Conservation (phyloP, 176 grass and related monocot genomes). For the Carex pumila region DNA sequence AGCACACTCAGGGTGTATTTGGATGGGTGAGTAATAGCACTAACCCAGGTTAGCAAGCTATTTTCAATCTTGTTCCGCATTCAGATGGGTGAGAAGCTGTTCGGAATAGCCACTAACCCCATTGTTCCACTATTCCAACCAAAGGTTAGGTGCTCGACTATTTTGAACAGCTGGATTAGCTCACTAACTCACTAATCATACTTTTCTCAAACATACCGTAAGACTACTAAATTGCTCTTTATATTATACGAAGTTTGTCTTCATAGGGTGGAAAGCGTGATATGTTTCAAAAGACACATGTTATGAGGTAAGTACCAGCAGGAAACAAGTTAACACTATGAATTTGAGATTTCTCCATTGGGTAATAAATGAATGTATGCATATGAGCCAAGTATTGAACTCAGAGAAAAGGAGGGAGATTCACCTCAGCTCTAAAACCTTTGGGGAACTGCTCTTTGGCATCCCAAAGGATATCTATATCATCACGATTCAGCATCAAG, state of each 20-base stretch:
- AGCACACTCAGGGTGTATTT: no score
- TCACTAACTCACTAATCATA: no score
- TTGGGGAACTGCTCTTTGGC: conserved; percentile 88
- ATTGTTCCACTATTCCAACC: no score
- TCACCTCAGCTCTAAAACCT: conserved; percentile 84
- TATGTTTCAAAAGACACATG: not conserved
- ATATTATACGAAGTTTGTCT: not conserved
- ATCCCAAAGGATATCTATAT: conserved; percentile 89
- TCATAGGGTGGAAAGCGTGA: not conserved
- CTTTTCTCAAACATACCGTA: not conserved
- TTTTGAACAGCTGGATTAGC: no score
- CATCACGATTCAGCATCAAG: conserved; percentile 91
- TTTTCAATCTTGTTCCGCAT: no score
- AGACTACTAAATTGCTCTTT: not conserved
- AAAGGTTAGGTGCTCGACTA: no score
- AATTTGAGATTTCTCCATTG: not conserved
- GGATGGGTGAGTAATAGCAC: no score
- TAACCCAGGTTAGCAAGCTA: no score
- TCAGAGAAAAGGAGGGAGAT: not conserved
- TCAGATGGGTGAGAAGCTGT: no score
- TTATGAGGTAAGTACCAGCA: not conserved
- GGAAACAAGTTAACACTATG: not conserved
- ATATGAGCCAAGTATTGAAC: not conserved
- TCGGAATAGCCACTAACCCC: no score
- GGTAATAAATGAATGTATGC: not conserved